Base-by-base conservation (phyloP, 2,329 filamentous ascomycete species). In the Fusarium staphyleae region DNA sequence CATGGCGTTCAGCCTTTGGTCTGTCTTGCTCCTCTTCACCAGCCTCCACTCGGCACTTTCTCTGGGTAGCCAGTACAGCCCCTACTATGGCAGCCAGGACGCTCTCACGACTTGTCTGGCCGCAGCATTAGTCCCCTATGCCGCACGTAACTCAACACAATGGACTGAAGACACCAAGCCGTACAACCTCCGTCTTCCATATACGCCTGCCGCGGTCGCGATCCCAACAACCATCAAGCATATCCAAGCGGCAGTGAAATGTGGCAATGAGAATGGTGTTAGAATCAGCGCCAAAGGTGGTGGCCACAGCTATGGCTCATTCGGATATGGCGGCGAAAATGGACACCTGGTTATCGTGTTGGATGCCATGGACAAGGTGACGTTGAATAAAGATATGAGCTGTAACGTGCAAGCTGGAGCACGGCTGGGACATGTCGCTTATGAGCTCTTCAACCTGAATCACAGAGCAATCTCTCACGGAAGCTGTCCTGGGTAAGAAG, bases 271-370 rank as follows among this genome's bases (percentile, higher is more conserved):
- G 18, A 55, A 68, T 35, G 69, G 69, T 10, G 68, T 80, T 19
- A 78, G 81, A 40, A 78, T 84, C 3, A 80, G 81, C 35, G 72
- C 81, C 3, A 78, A 77, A 53, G 74, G 76, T 30, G 82, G 82
- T 11, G 82, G 81, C 0, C 81, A 84, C 62, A 79, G 76, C 33
- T 84, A 82, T 66, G 82, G 72, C 0, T 81, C 79, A 32, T 80
- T 76, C 48, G 78, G 78, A 53, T 70, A 71, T 10, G 76, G 75
- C 1, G 76, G 76, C 3, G 67, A 71, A 16, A 69, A 78, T 55
- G 75, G 76, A 1, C 72, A 72, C 11, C 62, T 79, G 13, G 69
- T 78, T 12, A 62, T 80, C 24, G 71, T 75, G 36, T 55, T 79
- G 22, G 71, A 77, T 29, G 66, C 68, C 3, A 74, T 78, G 68